Evolutionary conservation across 2,329 filamentous ascomycete genomes (phyloP), one percentile per base, ranked within the genome.

Genomic region (Ophiobolus disseminans): DNA sequence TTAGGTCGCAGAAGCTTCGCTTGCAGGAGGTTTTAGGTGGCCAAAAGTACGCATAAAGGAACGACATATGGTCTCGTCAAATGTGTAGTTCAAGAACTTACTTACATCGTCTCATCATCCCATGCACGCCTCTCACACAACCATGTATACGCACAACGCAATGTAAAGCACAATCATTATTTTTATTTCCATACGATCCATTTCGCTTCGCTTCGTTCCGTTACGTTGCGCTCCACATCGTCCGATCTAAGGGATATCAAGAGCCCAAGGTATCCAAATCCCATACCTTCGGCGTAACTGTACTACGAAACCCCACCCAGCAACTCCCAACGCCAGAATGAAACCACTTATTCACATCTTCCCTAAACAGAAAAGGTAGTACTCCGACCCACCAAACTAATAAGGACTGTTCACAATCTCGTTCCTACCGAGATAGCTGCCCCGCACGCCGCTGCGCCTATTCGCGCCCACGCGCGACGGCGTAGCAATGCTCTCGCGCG

Each of bases 401-500:
- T 85, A 86, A 38, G 84, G 84, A 50, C 82, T 85, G 66, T 96
- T 87, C 19, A 97, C 93, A 60, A 97, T 86, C 47, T 96, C 91
- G 32, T 91, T 88, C 68, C 84, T 85, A 41, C 87, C 86, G 38
- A 96, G 78, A 76, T 90, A 90, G 66, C 89, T 89, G 17, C 86
- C 80, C 1, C 83, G 81, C 3, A 57, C 60, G 10, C 66, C 59
- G 30, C 67, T 66, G 32, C 63, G 55, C 32, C 65, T 51, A 50
- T 60, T 76, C 54, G 58, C 70, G 45, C 70, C 81, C 54, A 75
- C 79, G 66, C 77, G 80, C 35, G 75, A 77, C 55, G 73, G 76
- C 41, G 61, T 86, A 26, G 90, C 89, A 71, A 99, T 97, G 73
- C 91, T 97, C 78, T 99, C 91, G 28, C 94, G 81, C 1, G 94